Evolutionary conservation across 495 filamentous ascomycete genomes (phyloP).

Genomic region (Cryomyces minteri): DNA sequence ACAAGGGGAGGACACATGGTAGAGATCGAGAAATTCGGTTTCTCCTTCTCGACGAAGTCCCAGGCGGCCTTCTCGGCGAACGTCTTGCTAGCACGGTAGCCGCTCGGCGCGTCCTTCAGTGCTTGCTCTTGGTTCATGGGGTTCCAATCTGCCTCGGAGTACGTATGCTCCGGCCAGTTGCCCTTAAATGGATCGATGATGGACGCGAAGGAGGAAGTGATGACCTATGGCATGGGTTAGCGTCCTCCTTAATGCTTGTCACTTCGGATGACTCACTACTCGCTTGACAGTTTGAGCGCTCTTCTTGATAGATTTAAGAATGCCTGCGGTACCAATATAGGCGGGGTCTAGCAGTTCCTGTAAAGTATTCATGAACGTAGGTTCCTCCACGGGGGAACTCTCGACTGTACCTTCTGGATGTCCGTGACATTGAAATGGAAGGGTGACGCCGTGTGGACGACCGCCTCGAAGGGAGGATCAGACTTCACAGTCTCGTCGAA

Average conservation of each 20-base stretch:
- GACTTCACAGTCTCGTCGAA: slow-evolving; percentile 65
- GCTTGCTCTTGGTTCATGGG: slow-evolving; percentile 58
- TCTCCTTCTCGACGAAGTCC: slow-evolving; percentile 64
- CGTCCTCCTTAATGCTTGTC: background rate
- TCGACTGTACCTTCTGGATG: slow-evolving; percentile 33
- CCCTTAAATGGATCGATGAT: slow-evolving; percentile 36
- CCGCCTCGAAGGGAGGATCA: slow-evolving; percentile 59
- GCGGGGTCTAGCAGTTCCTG: slow-evolving; percentile 66
- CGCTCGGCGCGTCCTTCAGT: slow-evolving; percentile 29
- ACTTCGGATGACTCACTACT: slow-evolving; percentile 25
- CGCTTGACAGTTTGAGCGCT: slow-evolving; percentile 60
- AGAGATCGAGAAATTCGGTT: slow-evolving; percentile 56
- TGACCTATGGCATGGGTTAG: slow-evolving; percentile 17
- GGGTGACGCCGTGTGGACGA: slow-evolving; percentile 77
- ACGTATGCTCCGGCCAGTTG: slow-evolving; percentile 33
- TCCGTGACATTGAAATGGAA: slow-evolving; percentile 57
- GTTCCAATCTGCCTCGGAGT: slow-evolving; percentile 68
- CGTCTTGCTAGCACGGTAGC: slow-evolving; percentile 34
- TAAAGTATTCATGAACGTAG: background rate
- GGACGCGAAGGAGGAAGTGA: slow-evolving; percentile 75
- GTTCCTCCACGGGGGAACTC: background rate
- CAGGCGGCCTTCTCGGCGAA: slow-evolving; percentile 56
- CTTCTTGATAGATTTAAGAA: slow-evolving; percentile 58
- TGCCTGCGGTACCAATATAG: slow-evolving; percentile 64
- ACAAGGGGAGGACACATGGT: slow-evolving; percentile 63